Conservation (phyloP, 1,284 basidiomycete genomes). For the Ganoderma leucocontextum region DNA sequence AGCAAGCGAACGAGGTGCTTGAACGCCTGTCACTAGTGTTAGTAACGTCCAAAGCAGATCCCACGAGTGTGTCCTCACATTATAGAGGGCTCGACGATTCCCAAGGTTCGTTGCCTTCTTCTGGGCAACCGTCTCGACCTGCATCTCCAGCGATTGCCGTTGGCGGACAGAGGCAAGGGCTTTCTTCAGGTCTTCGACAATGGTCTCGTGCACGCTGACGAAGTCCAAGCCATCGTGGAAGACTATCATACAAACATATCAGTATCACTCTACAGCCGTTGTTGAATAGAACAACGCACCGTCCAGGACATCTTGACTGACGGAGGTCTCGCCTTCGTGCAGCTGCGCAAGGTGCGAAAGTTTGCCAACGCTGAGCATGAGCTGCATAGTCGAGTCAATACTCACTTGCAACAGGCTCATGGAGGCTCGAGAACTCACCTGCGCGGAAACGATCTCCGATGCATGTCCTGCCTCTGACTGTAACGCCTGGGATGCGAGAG, state of each 20-base stretch:
- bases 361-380: conserved; percentile 93
- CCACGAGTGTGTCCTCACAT: conserved; percentile 45
- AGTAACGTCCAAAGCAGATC: background rate
- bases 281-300: conserved; percentile 47
- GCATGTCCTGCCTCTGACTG: conserved; percentile 67
- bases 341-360: conserved; percentile 83
- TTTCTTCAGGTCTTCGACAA: conserved; percentile 65
- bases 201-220: conserved; percentile 73
- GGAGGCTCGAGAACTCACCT: conserved; percentile 57
- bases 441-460: conserved; percentile 69
- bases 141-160: conserved; percentile 70
- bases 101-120: conserved; percentile 59
- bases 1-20: conserved; percentile 70
- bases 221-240: conserved; percentile 82
- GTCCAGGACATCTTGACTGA: conserved; percentile 61
- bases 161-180: conserved; percentile 56
- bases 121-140: conserved; percentile 68
- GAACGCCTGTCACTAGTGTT: conserved; percentile 58
- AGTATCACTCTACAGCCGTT: conserved; percentile 11
- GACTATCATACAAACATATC: conserved; percentile 46
- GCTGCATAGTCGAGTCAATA: conserved; percentile 50
- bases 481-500: conserved; percentile 71
- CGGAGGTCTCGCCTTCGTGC: conserved; percentile 60
- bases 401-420: background rate
- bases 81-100: conserved; percentile 52